Conservation (phyloP, 306 rosid species). For the Rosa chinensis region DNA sequence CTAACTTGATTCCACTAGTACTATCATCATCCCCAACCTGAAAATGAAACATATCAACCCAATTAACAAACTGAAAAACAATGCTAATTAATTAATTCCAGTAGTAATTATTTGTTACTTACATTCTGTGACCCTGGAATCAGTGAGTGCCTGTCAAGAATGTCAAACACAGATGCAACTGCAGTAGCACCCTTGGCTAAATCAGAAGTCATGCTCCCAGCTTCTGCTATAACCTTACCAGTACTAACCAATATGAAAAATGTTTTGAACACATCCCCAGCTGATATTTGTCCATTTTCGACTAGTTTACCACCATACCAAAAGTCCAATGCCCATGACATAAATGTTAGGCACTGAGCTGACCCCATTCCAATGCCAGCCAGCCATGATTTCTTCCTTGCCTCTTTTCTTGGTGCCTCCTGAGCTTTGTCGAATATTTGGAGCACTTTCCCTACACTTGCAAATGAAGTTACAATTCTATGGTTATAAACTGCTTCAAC, state of each 20-base stretch:
- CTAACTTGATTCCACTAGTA: conserved; percentile 45
- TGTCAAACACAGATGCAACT: conserved; percentile 76
- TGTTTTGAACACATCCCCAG: conserved; percentile 94
- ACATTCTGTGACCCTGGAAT: conserved; percentile 56
- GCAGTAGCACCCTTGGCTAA: conserved; percentile 84
- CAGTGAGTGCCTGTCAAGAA: conserved; percentile 80
- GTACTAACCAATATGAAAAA: conserved; percentile 90
- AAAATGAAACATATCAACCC: neutral
- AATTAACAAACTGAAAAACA: neutral
- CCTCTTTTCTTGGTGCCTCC: conserved; percentile 82
- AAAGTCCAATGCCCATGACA: conserved; percentile 97
- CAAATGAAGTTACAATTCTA: conserved; percentile 76
- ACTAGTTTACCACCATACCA: conserved; percentile 95
- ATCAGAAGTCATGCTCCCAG: conserved; percentile 98
- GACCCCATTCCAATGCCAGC: conserved; percentile 98
- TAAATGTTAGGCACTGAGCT: conserved; percentile 89
- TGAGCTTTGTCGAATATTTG: conserved; percentile 75
- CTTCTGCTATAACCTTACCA: conserved; percentile 96
- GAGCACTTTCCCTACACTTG: conserved; percentile 59
- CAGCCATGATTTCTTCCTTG: conserved; percentile 77
- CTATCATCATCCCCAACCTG: conserved; percentile 41
- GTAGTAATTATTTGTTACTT: conserved; percentile 5
- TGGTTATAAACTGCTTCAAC: conserved; percentile 92
- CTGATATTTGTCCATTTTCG: conserved; percentile 59
- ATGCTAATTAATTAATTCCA: neutral